Percentiles rank a stretch among this genome's conserved stretches.
Conservation (phyloP, 768 basidiomycete species). For the Lepiota subincarnata region DNA sequence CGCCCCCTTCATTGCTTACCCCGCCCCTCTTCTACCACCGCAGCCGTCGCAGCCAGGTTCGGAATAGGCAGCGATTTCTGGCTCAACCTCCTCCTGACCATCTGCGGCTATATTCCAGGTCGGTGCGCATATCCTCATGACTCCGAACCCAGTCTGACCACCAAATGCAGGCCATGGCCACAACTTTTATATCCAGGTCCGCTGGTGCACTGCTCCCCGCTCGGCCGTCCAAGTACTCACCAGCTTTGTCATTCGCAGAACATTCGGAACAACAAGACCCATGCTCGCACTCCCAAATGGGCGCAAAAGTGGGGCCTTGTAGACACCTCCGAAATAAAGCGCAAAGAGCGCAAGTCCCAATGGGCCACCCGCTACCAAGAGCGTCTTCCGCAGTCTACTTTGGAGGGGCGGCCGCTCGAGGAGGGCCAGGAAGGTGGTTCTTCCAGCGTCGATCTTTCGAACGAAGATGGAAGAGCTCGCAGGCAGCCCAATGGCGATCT, state of each 20-base stretch:
- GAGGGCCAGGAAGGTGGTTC: conserved; percentile 70
- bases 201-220: conserved; percentile 4
- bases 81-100: conserved; percentile 83
- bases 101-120: conserved; percentile 91
- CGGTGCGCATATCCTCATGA: conserved; percentile 9
- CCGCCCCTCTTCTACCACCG: conserved; percentile 4
- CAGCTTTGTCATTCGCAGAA: conserved; percentile 51
- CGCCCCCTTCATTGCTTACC: conserved; percentile 4
- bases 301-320: conserved; percentile 86
- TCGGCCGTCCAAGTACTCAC: conserved; percentile 6
- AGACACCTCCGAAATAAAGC: conserved; percentile 70
- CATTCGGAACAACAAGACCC: conserved; percentile 92
- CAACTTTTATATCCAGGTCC: conserved; percentile 89
- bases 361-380: conserved; percentile 90
- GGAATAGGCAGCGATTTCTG: conserved; percentile 90
- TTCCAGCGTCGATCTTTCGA: conserved; percentile 32
- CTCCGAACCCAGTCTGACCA: conserved; percentile 6
- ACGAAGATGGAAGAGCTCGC: conserved; percentile 28
- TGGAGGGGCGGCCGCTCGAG: conserved; percentile 67
- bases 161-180: conserved; percentile 69
- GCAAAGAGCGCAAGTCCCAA: conserved; percentile 75
- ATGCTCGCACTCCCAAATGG: conserved; percentile 94
- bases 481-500: conserved; percentile 49
- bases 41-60: conserved; percentile 92
- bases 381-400: conserved; percentile 63